Percentiles rank a stretch among this genome's conserved stretches.
phyloP scores from a whole-genome alignment of 768 basidiomycete species.

The Crepidotus variabilis region DNA sequence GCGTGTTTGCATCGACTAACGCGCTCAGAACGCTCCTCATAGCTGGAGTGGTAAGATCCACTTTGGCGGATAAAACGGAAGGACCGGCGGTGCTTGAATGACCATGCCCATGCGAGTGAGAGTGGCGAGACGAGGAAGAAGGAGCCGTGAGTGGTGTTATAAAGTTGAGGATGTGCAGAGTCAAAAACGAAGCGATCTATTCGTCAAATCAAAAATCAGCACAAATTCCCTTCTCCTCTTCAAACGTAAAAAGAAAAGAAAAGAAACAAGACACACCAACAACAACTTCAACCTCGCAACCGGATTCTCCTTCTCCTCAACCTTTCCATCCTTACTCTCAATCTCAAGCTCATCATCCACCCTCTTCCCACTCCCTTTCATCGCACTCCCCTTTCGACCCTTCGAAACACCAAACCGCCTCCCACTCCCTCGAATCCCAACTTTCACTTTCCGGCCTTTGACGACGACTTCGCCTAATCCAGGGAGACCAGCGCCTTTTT shows the following conservation, averaged over 20 bases:
- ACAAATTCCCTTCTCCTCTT: background rate
- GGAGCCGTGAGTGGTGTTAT: slow-evolving; percentile 80
- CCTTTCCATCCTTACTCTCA: slow-evolving; percentile 2
- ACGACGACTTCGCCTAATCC: slow-evolving; percentile 18
- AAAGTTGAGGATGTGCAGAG: slow-evolving; percentile 88
- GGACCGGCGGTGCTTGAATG: slow-evolving; percentile 7
- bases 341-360: background rate
- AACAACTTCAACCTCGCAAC: slow-evolving; percentile 86
- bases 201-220: background rate
- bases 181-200: slow-evolving; percentile 86
- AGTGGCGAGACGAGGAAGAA: slow-evolving; percentile 28
- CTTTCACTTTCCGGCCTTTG: slow-evolving; percentile 10
- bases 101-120: background rate
- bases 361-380: background rate
- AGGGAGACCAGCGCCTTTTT: slow-evolving; percentile 37
- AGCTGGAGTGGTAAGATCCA: slow-evolving; percentile 66
- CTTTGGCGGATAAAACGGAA: slow-evolving; percentile 36
- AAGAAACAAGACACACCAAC: slow-evolving; percentile 46
- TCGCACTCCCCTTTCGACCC: too few relatives aligned
- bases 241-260: background rate
- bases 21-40: slow-evolving; percentile 56
- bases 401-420: background rate
- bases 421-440: slow-evolving; percentile 1
- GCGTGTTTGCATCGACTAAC: slow-evolving; percentile 39
- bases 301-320: slow-evolving; percentile 61